Conservation (phyloP, 768 basidiomycete species). For the Suillus fuscotomentosus region DNA sequence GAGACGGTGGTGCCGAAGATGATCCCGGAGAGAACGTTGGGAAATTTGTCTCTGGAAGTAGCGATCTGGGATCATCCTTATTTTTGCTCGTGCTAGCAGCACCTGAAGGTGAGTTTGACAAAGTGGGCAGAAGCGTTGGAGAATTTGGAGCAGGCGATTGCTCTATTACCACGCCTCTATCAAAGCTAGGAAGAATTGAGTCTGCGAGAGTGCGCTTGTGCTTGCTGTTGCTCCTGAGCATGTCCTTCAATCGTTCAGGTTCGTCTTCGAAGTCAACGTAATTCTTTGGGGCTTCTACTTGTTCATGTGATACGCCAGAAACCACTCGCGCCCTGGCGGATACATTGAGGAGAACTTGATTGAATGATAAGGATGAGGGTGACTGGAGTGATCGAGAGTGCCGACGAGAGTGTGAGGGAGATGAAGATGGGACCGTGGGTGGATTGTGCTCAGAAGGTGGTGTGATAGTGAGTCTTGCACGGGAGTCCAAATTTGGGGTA, state of each 20-base stretch:
- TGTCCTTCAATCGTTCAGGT: conserved; percentile 68
- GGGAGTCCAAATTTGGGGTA: neutral
- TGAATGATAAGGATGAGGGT: conserved; percentile 35
- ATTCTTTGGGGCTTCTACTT: conserved; percentile 75
- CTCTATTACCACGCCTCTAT: conserved; percentile 26
- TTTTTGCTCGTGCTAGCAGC: conserved; percentile 11
- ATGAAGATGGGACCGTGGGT: conserved; percentile 16
- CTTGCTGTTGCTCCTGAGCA: conserved; percentile 57
- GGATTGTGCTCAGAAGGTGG: conserved; percentile 9
- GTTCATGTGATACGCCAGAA: conserved; percentile 68
- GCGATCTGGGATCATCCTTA: conserved; percentile 37
- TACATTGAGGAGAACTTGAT: conserved; percentile 48
- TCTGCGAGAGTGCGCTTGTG: conserved; percentile 28
- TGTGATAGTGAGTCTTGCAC: conserved; percentile 4
- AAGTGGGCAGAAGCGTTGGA: conserved; percentile 4
- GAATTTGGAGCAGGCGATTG: conserved; percentile 14
- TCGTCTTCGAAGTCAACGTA: conserved; percentile 84
- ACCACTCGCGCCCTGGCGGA: conserved; percentile 62
- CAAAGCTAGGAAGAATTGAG: conserved; percentile 27
- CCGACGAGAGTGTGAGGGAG: conserved; percentile 22
- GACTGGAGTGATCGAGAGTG: conserved; percentile 30
- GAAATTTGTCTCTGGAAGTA: conserved; percentile 47
- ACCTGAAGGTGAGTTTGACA: conserved; percentile 14
- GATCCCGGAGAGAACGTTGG: conserved; percentile 37
- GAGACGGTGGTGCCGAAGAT: conserved; percentile 39